Base-by-base conservation (phyloP, 2,329 filamentous ascomycete genomes). In the Cylindrodendrum hubeiense region DNA sequence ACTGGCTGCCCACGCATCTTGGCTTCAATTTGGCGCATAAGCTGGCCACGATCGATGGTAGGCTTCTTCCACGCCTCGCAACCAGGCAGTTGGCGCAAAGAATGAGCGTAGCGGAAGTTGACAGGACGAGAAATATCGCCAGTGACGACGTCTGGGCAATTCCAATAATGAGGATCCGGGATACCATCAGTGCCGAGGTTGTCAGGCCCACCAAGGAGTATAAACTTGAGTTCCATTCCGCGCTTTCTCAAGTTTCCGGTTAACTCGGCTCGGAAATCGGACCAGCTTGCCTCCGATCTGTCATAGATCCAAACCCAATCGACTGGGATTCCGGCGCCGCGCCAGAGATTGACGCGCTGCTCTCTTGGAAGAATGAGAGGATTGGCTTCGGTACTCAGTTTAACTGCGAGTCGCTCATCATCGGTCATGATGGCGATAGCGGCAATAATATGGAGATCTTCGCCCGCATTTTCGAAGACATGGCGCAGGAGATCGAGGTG, bases 401-500 rank as follows among this genome's bases (percentile, higher is more conserved):
- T 79, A 21, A 51, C 55, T 1, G 13, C 7, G 0, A 80, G 64
- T 17, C 68, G 61, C 0, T 65, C 44, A 33, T 80, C 78, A 19
- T 69, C 68, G 0, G 71, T 74, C 5, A 69, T 59, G 15, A 79
- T 30, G 17, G 80, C 60, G n/a, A 81, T 70, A 2, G 78, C 78
- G 4, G 69, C 79, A 6, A 75, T 59, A 15, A 80, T 63, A 30
- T 76, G 58, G 6, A 80, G 64, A 17, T 77, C 76, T 2, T 63
- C 50, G 4, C 74, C 75, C 7, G 70, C 68, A 44, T 78, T 71
- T 1, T 61, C 50, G 37, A 76, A 74, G 9, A 74, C 73, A 55
- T 80, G 71, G 1, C 61, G 56, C 1, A 82, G 73, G 4, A 81
- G 73, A 0, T 76, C 63, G 1, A 76, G 47, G 49, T 81, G 79